Evolutionary conservation across 352 stramenopile species (phyloP), one percentile per base, ranked within the genome.

Genomic region (Phytophthora cactorum): DNA sequence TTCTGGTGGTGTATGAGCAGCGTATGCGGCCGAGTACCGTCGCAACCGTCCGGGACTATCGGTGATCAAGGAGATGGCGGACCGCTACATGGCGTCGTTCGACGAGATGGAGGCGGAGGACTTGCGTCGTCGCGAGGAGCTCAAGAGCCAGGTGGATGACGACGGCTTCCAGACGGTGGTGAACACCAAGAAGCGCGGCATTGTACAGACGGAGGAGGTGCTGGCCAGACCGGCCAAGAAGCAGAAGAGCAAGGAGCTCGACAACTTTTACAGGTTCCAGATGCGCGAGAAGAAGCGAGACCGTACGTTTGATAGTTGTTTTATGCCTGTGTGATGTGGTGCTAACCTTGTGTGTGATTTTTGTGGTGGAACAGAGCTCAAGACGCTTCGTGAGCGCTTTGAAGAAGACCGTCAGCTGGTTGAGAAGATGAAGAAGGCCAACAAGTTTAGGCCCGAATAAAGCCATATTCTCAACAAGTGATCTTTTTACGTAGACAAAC

Each of bases 231-330:
- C 82, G 1, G 75, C 77, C 6, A 96, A 94, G 84, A 96, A 92
- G 63, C 82, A 91, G 51, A 96, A 96, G 72, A 72, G 70, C 52
- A 96, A 96, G 66, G 84, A 94, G 57, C 63, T 92, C 25, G 60
- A 83, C 27, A 86, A 94, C 65, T 96, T 96, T 52, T 96, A 96
- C 65, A 82, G 86, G 29, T 96, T 96, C 75, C 88, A 96, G 67
- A 88, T 89, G 55, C 81, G 88, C 53, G 88, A 96, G 73, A 91
- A 90, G 70, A 93, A 93, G 65, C 84, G 88, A 74, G 84, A 85
- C 47, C 88, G 87, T 95, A 78, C 68, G 84, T 92, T 44, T 22
- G 28, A 17, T 15, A 60, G 25, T 17, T 32, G n/a, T 58, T 47
- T 52, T 49, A 25, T 54, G 31, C 22, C 11, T 27, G 4, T 52